These are phyloP conservation scores for Tricladium varicosporioides DNA, from an alignment of 2,329 filamentous ascomycete genomes.

Conservation along the genomic window DNA sequence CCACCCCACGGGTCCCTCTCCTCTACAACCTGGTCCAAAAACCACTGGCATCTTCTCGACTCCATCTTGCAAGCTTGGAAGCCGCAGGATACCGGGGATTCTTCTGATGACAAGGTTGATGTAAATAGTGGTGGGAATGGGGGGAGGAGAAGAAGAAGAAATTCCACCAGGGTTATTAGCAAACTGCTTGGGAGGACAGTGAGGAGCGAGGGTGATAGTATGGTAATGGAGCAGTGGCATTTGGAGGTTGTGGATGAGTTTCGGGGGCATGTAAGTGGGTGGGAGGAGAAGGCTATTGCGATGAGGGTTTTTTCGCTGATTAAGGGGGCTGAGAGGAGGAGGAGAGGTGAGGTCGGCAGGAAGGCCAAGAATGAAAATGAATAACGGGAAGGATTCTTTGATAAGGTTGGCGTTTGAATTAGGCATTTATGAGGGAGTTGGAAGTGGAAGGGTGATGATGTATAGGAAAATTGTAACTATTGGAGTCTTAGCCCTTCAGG, in stretches of 20 bases:
- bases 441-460: background rate
- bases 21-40: conserved; percentile 28
- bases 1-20: conserved; percentile 23
- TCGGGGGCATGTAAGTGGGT: conserved; percentile 29
- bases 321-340: conserved; percentile 28
- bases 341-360: background rate
- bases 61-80: conserved; percentile 29
- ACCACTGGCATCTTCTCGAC: conserved; percentile 33
- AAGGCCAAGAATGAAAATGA: background rate
- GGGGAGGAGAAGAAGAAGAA: conserved; percentile 22
- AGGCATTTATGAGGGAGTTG: no score
- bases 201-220: conserved; percentile 3
- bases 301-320: conserved; percentile 32
- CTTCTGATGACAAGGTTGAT: no score
- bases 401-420: background rate
- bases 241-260: conserved; percentile 35
- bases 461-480: background rate
- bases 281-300: conserved; percentile 33
- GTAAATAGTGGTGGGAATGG: conserved; percentile 5
- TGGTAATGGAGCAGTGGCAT: conserved; percentile 34
- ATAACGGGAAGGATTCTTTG: background rate
- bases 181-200: conserved; percentile 31
- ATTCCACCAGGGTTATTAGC: conserved; percentile 31
- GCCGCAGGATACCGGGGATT: conserved; percentile 19
- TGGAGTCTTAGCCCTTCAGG: background rate